Base-by-base conservation (phyloP, 306 rosid species). In the Boehmeria nivea region DNA sequence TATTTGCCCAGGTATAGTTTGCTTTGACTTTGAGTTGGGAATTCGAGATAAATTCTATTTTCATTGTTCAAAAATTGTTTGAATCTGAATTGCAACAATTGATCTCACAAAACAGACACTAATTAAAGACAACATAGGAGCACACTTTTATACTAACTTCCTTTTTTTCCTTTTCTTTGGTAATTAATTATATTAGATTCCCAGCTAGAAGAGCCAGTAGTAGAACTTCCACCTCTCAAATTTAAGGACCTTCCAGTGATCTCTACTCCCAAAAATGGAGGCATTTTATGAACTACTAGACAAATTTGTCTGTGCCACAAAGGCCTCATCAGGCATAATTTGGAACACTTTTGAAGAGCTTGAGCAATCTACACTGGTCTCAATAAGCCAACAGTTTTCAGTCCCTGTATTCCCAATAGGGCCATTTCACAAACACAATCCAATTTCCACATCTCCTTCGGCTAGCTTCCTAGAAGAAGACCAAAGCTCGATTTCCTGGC, bases 321-420 rank as follows among this genome's bases (percentile, higher is more conserved):
- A 66, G 59, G 44, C 74, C 34, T 84, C 85, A 12, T 57, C 66
- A 4, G 95, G 83, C 15, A 9, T 87, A 17, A 84, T 87, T 51
- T 81, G 82, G 69, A 84, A 87, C 59, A 69, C 94, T 17, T 81
- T 71, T 48, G 68, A 79, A 52, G 77, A 76, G 8, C 80, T 88
- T 42, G 87, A 88, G 69, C 63, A 43, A 27, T 27, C 72, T 0
- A 68, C 75, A 9, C 49, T 87, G 9, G 33, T 24, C 23, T 73
- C 28, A 24, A 3, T 75, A 8, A 25, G 64, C 33, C 65, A 68
- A 18, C 59, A 66, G 1, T 64, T 81, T 19, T 38, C 72, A n/a
- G 51, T 68, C 26, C 89, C 85, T 27, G 43, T 79, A 13, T 84
- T 79, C 73, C 78, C 87, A 16, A 62, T 84, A 2, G 89, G 95